Evolutionary conservation across 306 rosid genomes (phyloP).

Genomic region (Geum urbanum): DNA sequence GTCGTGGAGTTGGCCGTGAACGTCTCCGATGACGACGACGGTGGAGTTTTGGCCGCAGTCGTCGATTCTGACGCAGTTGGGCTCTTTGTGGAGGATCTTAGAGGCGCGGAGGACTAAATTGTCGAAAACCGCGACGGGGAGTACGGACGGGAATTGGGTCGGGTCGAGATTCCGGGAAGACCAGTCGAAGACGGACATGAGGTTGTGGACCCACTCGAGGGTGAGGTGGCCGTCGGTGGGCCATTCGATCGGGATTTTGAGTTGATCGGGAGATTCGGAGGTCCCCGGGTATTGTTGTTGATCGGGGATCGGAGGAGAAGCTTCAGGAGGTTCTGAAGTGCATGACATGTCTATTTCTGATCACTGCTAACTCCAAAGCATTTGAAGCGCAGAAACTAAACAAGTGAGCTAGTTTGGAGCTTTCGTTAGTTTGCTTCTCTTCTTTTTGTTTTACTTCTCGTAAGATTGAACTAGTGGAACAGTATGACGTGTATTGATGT

Average conservation of each 20-base stretch:
- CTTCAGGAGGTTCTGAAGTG: no score
- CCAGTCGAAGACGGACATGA: constrained; percentile 65
- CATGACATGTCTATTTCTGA: no score
- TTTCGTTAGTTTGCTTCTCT: no score
- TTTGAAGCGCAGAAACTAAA: no score
- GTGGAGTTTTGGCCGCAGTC: constrained; percentile 30
- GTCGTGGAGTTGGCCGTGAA: constrained; percentile 81
- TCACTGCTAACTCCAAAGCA: no score
- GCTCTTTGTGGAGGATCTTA: constrained; percentile 78
- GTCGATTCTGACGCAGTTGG: constrained; percentile 57
- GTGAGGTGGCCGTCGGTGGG: constrained; percentile 47
- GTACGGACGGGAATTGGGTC: constrained; percentile 45
- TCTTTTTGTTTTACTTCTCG: no score
- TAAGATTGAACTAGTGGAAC: no score
- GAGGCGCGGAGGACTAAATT: constrained; percentile 62
- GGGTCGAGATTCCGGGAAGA: constrained; percentile 55
- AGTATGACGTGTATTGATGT: no score
- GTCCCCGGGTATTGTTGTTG: no score
- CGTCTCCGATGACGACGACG: constrained; percentile 61
- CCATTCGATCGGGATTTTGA: constrained; percentile 53
- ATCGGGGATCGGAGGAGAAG: no score
- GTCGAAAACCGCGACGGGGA: constrained; percentile 65
- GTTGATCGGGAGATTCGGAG: background rate
- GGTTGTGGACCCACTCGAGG: constrained; percentile 54
- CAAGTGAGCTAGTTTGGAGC: no score